These are phyloP conservation scores for Epicoccum nigrum DNA, from an alignment of 2,329 filamentous ascomycete genomes.

Conservation along the genomic window DNA sequence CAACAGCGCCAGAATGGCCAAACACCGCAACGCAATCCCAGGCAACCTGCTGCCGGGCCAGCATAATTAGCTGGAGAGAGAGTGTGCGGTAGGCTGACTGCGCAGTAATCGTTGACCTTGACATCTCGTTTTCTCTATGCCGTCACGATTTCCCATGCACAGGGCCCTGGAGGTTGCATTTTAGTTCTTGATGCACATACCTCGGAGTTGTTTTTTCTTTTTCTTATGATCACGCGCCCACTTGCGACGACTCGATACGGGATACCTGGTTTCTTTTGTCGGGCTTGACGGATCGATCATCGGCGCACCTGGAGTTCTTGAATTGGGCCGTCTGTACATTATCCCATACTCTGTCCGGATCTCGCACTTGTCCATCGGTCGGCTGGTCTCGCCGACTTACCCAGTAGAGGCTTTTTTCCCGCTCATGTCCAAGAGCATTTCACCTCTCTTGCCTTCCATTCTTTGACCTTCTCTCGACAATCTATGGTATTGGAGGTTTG, in stretches of 20 bases:
- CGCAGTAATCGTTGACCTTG: constrained; percentile 40
- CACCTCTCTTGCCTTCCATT: neutral
- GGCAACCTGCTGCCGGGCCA: constrained; percentile 40
- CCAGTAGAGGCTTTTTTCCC: neutral
- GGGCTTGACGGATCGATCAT: constrained; percentile 43
- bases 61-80: constrained; percentile 29
- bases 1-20: constrained; percentile 46
- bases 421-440: neutral
- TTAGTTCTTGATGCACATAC: constrained; percentile 36
- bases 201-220: constrained; percentile 32
- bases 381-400: constrained; percentile 34
- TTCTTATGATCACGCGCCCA: constrained; percentile 38
- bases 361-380: constrained; percentile 33
- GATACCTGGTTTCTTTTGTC: constrained; percentile 39
- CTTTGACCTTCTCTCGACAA: constrained; percentile 6
- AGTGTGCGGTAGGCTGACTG: constrained; percentile 29
- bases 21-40: constrained; percentile 42
- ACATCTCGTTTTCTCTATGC: constrained; percentile 21
- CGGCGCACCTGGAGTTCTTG: constrained; percentile 44
- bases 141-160: constrained; percentile 42
- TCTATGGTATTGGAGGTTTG: constrained; percentile 13
- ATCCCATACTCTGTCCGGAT: constrained; percentile 43
- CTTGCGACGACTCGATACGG: constrained; percentile 44
- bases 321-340: constrained; percentile 47
- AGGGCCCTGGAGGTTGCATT: constrained; percentile 33